Evolutionary conservation across 352 stramenopile genomes (phyloP).

Genomic region (Phytopythium chamaehyphon): DNA sequence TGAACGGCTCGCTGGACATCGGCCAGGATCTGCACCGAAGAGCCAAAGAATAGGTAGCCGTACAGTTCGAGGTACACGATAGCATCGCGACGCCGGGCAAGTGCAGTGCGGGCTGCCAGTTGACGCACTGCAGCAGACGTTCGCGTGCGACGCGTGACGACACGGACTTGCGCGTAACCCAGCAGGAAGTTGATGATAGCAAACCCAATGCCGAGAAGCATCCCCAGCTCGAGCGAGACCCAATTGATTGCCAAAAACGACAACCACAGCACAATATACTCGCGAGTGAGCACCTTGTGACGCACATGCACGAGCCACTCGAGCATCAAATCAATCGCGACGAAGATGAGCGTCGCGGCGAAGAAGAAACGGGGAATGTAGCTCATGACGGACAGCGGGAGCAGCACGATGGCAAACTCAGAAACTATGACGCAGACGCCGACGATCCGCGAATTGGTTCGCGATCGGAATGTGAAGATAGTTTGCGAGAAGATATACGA

Average conservation of each 20-base stretch:
- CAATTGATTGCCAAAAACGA: conserved; percentile 95
- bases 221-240: conserved; percentile 95
- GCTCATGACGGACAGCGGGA: conserved; percentile 93
- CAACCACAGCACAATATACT: conserved; percentile 92
- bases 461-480: conserved; percentile 95
- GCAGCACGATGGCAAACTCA: conserved; percentile 85
- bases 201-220: conserved; percentile 90
- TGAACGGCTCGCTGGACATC: conserved; percentile 76
- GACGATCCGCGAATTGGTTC: conserved; percentile 88
- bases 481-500: conserved; percentile 99
- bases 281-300: conserved; percentile 75
- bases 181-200: conserved; percentile 86
- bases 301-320: conserved; percentile 94
- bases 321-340: conserved; percentile 95
- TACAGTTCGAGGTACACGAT: conserved; percentile 82
- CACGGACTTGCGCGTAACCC: conserved; percentile 69
- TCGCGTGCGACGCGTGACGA: conserved; percentile 57
- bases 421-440: conserved; percentile 87
- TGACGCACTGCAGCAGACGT: conserved; percentile 64
- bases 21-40: conserved; percentile 76
- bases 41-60: conserved; percentile 85
- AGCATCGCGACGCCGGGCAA: conserved; percentile 60
- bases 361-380: conserved; percentile 98
- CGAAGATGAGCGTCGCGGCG: conserved; percentile 95
- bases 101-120: conserved; percentile 50